Base-by-base conservation (phyloP, 345 rosid genomes). In the Eucalyptus erythrocorys region DNA sequence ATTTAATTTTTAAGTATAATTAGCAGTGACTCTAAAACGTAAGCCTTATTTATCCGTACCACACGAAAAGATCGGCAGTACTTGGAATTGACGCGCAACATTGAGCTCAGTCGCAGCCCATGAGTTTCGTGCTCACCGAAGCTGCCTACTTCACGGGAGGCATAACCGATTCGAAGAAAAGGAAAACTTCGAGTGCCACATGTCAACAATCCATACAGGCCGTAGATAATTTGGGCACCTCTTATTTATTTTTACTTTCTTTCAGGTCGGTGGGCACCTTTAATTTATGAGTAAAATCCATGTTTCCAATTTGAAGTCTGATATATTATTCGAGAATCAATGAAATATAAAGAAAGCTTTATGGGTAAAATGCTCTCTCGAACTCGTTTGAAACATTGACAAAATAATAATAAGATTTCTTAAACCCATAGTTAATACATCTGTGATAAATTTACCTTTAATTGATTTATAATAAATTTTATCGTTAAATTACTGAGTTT, bases 401-500 rank as follows among this genome's bases (percentile, higher is more conserved):
- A 61, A 61, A 61, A 61, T n/a, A 30, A 61, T 30, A 61, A 6
- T 17, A 13, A 0, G 19, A 30, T 30, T 30, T 61, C 71, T n/a
- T 30, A n/a, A 51, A 51, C 1, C 24, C 55, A 51, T 51, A 51
- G 0, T 22, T 55, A 55, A 22, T 22, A 4, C 1, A 55, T 9
- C 0, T 0, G 0, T 55, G 5, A 55, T 9, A 55, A 55, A 55
- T 55, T 55, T 55, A 55, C 5, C 0, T 22, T 22, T 22, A 0
- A 21, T 22, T 55, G 1, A 0, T 55, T 55, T 55, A 1, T 1
- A 0, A 22, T 55, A 55, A 55, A 55, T 8, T 55, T 55, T 22
- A 9, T 22, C 2, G 0, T 55, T 1, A 55, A 53, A 53, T 53
- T 53, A 22, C 27, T 21, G 2, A 55, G 1, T 55, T 55, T 21